Base-by-base conservation (phyloP, 495 filamentous ascomycete species). In the Daldinia decipiens region DNA sequence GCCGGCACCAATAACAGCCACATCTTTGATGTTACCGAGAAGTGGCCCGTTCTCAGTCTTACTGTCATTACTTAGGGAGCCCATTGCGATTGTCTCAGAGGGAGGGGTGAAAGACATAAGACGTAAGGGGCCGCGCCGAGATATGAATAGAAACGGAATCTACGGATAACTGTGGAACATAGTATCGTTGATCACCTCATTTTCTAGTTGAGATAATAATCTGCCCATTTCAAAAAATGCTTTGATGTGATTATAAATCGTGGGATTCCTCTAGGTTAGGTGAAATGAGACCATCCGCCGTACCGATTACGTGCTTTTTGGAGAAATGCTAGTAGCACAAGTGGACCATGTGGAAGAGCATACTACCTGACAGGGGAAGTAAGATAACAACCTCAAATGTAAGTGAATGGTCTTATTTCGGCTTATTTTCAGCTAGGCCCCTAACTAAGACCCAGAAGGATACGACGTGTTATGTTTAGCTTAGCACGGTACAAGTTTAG, bases 1-100 rank as follows among this genome's bases (percentile, higher is more conserved):
- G 8, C 91, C 90, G 29, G 89, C 89, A 3, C 91, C 91, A 62
- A 93, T 89, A 15, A 93, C 84, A 11, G 89, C 91, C 1, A 91
- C 87, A 29, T 76, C 77, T 39, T 80, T 80, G 39, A 82, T 81
- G 13, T 62, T 45, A 3, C 60, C 60, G 27, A 66, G 68, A 32
- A 43, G 34, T 53, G 62, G 21, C 8, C 13, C 57, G 31, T 34
- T 26, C 13, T 45, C 58, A 47, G 51, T 17, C 34, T 43, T 32
- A n/a, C 27, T 56, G 0, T 62, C 34, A 29, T 26, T 66, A 15
- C 40, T n/a, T 17, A 62, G 29, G 51, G 68, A 71, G 39, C 68
- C 68, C 68, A 71, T 71, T 27, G 31, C 26, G 52, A 32, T 36
- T 11, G 27, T 50, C 12, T 4, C 11, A 9, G 15, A 43, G 40